Evolutionary conservation across 306 rosid species (phyloP), one percentile per base, ranked within the genome.

Genomic region (Pyrus bretschneideri): DNA sequence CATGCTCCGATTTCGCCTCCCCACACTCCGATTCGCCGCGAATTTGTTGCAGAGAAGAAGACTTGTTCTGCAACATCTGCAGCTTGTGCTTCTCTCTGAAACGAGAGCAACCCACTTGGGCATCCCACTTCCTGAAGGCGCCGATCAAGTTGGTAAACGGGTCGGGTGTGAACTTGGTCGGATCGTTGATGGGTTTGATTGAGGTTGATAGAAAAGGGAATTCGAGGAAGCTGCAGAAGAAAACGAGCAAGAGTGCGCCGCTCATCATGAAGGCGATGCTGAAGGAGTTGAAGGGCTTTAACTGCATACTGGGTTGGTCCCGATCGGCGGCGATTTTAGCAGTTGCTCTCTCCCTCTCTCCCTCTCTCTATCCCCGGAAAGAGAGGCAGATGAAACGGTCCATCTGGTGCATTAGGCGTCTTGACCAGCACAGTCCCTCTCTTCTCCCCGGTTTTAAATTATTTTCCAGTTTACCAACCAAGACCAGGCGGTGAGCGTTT

Each of bases 61-160:
- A 86, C 42, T 22, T 55, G 57, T 81, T 81, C 4, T 52, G 70
- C 30, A 63, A 6, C 46, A 80, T 51, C 61, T 71, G 21, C 67
- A 14, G 84, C 57, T 33, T 57, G 15, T 70, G 76, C 60, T 89
- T 90, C 70, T 86, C 88, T 76, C 33, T 80, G 79, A 88, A 91
- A 31, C 81, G 84, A 21, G 76, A 72, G 59, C 98, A 95, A 11
- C 98, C 93, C 76, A 95, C 89, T 17, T 73, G 83, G 46, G 86
- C 81, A 79, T 92, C 99, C 99, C 99, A 95, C 73, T 86, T 83
- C 81, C 83, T 79, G 78, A 95, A 95, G 27, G 97, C 86, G 1
- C 59, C 38, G 58, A 89, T 38, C 82, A 95, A 83, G 80, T 88
- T 83, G n/a, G 90, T 76, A 81, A 92, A 95, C 11, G 97, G 87